These are phyloP conservation scores for Schizonepeta tenuifolia DNA, from an alignment of 257 asterid species.

Conservation along the genomic window DNA sequence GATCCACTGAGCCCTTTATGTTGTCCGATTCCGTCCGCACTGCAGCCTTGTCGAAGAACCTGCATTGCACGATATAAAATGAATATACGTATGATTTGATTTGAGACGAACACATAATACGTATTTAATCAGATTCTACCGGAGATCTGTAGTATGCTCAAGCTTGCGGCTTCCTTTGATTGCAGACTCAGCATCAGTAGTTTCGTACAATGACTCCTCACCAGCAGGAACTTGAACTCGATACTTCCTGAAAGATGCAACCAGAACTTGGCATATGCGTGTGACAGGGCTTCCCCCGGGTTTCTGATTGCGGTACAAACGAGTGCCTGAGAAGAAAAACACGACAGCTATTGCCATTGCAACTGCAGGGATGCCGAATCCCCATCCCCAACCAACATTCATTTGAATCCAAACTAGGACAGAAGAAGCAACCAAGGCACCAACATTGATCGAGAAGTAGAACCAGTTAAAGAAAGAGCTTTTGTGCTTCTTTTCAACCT, in stretches of 20 bases:
- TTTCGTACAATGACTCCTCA: slow-evolving; percentile 27
- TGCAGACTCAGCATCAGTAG: slow-evolving; percentile 25
- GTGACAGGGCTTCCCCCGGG: slow-evolving; percentile 81
- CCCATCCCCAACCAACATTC: slow-evolving; percentile 41
- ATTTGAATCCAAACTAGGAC: slow-evolving; percentile 39
- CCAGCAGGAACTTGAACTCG: slow-evolving; percentile 28
- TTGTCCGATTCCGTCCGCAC: slow-evolving; percentile 55
- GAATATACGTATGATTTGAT: too few relatives aligned
- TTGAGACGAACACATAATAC: not conserved
- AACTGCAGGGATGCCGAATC: slow-evolving; percentile 39
- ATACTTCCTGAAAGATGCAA: slow-evolving; percentile 34
- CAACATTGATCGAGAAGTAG: slow-evolving; percentile 56
- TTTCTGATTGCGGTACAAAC: slow-evolving; percentile 62
- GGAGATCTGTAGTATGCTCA: slow-evolving; percentile 29
- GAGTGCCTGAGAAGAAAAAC: slow-evolving; percentile 73
- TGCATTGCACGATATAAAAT: slow-evolving; percentile 29
- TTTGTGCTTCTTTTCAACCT: slow-evolving; percentile 39
- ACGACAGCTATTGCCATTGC: slow-evolving; percentile 43
- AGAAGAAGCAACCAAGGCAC: slow-evolving; percentile 35
- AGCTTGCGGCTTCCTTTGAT: slow-evolving; percentile 41
- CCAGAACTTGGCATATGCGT: slow-evolving; percentile 57
- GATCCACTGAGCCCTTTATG: slow-evolving; percentile 41
- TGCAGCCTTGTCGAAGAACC: slow-evolving; percentile 79
- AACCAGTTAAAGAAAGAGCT: slow-evolving; percentile 74
- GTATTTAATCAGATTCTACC: slow-evolving; percentile 14